Conservation (phyloP, 139 green algal species). For the Diplosphaera chodatii region DNA sequence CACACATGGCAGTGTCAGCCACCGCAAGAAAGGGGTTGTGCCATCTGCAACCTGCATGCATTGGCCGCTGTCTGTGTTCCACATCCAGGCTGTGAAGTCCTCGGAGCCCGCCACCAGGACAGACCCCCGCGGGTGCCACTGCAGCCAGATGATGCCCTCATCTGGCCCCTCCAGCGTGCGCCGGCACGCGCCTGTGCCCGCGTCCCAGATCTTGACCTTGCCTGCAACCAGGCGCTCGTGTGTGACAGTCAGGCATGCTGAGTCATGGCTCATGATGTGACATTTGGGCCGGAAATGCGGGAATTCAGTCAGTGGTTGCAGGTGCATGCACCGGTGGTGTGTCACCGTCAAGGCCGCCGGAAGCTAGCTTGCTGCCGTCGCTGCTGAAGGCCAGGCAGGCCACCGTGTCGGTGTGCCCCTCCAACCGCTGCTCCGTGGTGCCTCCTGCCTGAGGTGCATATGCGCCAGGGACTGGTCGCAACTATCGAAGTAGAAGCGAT, state of each 20-base stretch:
- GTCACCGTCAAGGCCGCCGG: conserved; percentile 78
- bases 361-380: conserved; percentile 68
- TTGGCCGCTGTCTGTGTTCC: conserved; percentile 69
- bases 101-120: conserved; percentile 85
- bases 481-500: not conserved
- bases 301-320: too few relatives aligned
- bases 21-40: too few relatives aligned
- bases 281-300: too few relatives aligned
- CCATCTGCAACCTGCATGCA: conserved; percentile 95
- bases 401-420: conserved; percentile 83
- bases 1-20: too few relatives aligned
- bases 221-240: too few relatives aligned
- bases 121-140: conserved; percentile 87
- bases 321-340: not conserved
- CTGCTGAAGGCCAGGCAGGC: conserved; percentile 67
- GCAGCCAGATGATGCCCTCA: conserved; percentile 79
- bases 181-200: conserved; percentile 30
- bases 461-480: too few relatives aligned
- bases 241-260: not conserved
- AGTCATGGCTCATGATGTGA: not conserved
- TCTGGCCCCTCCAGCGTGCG: conserved; percentile 72
- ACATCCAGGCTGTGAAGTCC: conserved; percentile 96
- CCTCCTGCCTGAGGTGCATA: conserved; percentile 42
- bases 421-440: conserved; percentile 47
- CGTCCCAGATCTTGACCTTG: conserved; percentile 63